Evolutionary conservation across 208 protist genomes (phyloP), one percentile per base, ranked within the genome.

Genomic region (Leishmania arabica): DNA sequence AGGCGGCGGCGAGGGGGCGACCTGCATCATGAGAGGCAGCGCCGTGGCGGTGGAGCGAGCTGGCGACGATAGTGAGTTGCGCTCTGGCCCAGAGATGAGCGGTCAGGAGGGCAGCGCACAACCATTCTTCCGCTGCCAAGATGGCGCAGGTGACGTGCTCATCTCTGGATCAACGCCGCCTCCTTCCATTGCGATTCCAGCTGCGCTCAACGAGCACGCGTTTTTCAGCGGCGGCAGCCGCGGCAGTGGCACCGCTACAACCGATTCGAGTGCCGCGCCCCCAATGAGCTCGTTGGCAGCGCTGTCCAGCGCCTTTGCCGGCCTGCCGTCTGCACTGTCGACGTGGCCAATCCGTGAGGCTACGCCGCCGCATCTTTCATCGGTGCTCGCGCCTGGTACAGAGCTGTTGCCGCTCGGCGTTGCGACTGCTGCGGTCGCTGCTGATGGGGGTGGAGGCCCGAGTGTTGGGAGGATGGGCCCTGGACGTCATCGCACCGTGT

Each of bases 401-500:
- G 72, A 53, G 19, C 72, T 60, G 72, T 17, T 64, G 72, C 34
- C 72, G 47, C 72, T 64, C 37, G 53, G 40, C 40, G 8, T 37
- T 71, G 66, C 42, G 34, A 49, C 70, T 40, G 70, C 70, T 51
- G n/a, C 21, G 21, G 71, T 21, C 27, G 49, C 54, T 40, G 34
- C 27, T n/a, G 58, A 19, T 5, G 74, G 56, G 2, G 15, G 56
- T 68, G 54, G 72, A 47, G 53, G 21, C 53, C 24, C 45, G 7
- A 21, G 45, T 8, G 17, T 53, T 54, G 45, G 31, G 45, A 45
- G 69, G 45, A 21, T 54, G 8, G 40, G 45, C 42, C 27, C 27
- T 45, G 69, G 69, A 27, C 82, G 82, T 3, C 82, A 86, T 53
- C 77, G 82, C 24, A 86, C 82, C 7, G 66, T 86, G 13, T 86